A percentile compares a stretch with the other conserved stretches of the same genome.
Evolutionary conservation across 805 yeast species (phyloP).

Genomic region (Ogataea pini): DNA sequence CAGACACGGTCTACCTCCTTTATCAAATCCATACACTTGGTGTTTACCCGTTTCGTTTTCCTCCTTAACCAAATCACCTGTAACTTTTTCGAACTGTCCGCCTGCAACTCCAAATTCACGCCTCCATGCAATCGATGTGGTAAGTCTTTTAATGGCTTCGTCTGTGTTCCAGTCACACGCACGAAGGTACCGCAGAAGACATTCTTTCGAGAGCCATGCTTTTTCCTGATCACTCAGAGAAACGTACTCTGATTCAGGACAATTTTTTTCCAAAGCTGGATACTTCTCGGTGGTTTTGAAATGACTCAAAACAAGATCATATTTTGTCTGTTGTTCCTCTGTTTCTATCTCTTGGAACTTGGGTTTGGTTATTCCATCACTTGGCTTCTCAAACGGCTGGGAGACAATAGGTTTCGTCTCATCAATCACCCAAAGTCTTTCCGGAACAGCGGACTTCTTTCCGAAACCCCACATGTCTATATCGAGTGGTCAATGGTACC

Average conservation of each 20-base stretch:
- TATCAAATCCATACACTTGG: constrained; percentile 85
- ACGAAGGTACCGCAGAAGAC: constrained; percentile 82
- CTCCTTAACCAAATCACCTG: constrained; percentile 50
- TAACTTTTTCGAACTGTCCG: constrained; percentile 48
- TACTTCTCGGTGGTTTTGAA: constrained; percentile 51
- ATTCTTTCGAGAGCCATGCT: constrained; percentile 90
- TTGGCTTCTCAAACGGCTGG: constrained; percentile 56
- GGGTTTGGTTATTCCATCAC: constrained; percentile 39
- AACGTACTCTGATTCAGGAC: constrained; percentile 34
- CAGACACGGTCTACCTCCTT: constrained; percentile 87
- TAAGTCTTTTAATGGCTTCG: constrained; percentile 72
- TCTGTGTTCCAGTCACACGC: constrained; percentile 86
- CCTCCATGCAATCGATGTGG: constrained; percentile 85
- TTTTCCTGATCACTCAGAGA: constrained; percentile 57
- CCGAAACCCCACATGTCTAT: constrained; percentile 34
- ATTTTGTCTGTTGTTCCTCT: constrained; percentile 57
- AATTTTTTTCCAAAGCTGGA: constrained; percentile 50
- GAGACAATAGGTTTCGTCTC: constrained; percentile 23
- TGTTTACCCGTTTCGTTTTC: constrained; percentile 95
- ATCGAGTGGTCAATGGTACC: not conserved
- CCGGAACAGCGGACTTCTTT: constrained; percentile 17
- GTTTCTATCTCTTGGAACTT: constrained; percentile 48
- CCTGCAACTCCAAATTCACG: constrained; percentile 81
- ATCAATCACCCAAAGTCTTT: constrained; percentile 32
- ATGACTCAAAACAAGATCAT: constrained; percentile 56